These are phyloP conservation scores for Xylogone sp. DNA, from an alignment of 2,329 filamentous ascomycete genomes.

Conservation along the genomic window DNA sequence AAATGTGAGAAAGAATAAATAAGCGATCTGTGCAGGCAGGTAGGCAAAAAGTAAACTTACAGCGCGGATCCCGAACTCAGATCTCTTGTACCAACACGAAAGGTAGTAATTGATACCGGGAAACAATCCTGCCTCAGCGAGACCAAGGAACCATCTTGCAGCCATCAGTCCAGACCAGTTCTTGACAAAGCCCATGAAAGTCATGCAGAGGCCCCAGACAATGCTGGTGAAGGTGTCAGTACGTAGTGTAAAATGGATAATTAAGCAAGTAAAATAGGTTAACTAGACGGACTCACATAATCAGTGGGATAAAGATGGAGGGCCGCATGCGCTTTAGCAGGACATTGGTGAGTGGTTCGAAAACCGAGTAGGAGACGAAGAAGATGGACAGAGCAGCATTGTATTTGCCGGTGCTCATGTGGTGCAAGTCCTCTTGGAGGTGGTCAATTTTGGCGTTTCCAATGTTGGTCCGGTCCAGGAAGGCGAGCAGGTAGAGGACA, in stretches of 20 bases:
- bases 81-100: conserved; percentile 78
- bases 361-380: conserved; percentile 79
- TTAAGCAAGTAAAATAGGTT: conserved; percentile 28
- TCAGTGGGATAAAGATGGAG: conserved; percentile 74
- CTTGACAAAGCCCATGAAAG: conserved; percentile 62
- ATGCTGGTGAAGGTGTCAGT: conserved; percentile 35
- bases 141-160: conserved; percentile 66
- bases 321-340: conserved; percentile 74
- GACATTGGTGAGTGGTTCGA: conserved; percentile 75
- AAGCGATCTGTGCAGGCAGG: background rate
- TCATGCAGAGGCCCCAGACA: conserved; percentile 65
- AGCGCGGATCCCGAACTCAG: conserved; percentile 75
- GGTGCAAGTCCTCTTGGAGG: conserved; percentile 49
- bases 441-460: conserved; percentile 62
- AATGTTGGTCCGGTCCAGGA: conserved; percentile 76
- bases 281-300: conserved; percentile 61
- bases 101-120: conserved; percentile 78
- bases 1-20: no score
- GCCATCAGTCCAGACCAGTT: conserved; percentile 64
- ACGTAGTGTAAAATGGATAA: background rate
- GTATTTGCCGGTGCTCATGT: conserved; percentile 63
- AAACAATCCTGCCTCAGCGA: conserved; percentile 73
- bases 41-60: conserved; percentile 24
- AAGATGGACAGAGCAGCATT: conserved; percentile 77
- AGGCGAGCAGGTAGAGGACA: conserved; percentile 72